Evolutionary conservation across 768 basidiomycete genomes (phyloP).

Genomic region (Leccinum sublutescens): DNA sequence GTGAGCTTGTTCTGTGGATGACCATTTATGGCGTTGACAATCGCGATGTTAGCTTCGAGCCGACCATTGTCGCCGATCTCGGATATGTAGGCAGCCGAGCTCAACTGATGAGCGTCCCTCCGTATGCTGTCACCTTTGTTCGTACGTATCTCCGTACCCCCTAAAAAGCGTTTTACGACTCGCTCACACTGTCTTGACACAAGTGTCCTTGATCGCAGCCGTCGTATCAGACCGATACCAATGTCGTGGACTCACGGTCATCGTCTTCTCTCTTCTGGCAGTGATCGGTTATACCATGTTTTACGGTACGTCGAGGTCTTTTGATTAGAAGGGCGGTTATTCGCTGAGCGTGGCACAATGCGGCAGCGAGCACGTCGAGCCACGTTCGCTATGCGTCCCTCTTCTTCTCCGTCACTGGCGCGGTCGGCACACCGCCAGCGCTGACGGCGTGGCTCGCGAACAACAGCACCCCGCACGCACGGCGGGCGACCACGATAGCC

Average conservation of each 20-base stretch:
- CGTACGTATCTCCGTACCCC: conserved; percentile 18
- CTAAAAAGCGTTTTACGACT: not conserved
- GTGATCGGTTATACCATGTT: conserved; percentile 56
- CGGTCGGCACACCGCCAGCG: not conserved
- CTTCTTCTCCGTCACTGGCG: not conserved
- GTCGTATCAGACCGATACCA: conserved; percentile 53
- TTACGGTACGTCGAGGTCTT: conserved; percentile 38
- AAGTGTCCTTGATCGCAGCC: conserved; percentile 40
- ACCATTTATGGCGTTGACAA: conserved; percentile 34
- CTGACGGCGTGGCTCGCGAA: not conserved
- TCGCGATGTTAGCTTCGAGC: conserved; percentile 53
- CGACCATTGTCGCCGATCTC: conserved; percentile 64
- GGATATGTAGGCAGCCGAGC: conserved; percentile 53
- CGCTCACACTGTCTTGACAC: not conserved
- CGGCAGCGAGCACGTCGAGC: not conserved
- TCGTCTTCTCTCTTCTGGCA: conserved; percentile 43
- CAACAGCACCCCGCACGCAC: not conserved
- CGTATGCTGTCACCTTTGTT: not conserved
- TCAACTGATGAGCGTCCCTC: conserved; percentile 38
- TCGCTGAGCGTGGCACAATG: not conserved
- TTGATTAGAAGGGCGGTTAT: not conserved
- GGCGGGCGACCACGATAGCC: not conserved
- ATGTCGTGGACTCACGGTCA: conserved; percentile 47
- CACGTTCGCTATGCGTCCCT: not conserved
- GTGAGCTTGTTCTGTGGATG: conserved; percentile 12